Percentiles rank a stretch among this genome's conserved stretches.
These are phyloP conservation scores for Jaapia argillacea DNA, from an alignment of 768 basidiomycete species.

Conservation along the genomic window DNA sequence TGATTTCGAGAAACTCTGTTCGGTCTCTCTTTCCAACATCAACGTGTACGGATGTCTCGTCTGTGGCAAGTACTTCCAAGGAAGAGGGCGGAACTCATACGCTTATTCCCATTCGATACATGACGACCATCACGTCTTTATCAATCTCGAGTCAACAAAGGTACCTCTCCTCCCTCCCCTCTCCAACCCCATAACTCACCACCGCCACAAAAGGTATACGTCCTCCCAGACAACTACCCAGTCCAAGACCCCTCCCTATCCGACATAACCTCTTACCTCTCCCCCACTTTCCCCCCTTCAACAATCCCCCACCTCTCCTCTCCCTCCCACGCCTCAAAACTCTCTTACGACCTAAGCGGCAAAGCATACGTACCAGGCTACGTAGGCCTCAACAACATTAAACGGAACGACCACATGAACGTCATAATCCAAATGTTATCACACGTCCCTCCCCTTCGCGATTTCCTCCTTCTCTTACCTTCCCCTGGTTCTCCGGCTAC, in stretches of 20 bases:
- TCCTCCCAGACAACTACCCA: constrained; percentile 92
- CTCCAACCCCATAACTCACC: too few relatives aligned
- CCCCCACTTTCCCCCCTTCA: constrained; percentile 70
- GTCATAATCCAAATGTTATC: constrained; percentile 91
- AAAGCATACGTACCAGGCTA: constrained; percentile 87
- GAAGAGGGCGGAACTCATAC: constrained; percentile 85
- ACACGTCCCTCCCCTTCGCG: constrained; percentile 83
- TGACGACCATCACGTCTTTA: constrained; percentile 97
- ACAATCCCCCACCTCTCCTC: constrained; percentile 48
- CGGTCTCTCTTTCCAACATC: constrained; percentile 91
- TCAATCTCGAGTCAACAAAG: constrained; percentile 90
- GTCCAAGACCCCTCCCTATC: constrained; percentile 95
- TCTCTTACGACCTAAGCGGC: constrained; percentile 76
- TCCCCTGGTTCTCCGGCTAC: too few relatives aligned
- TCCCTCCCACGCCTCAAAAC: constrained; percentile 49
- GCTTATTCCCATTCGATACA: constrained; percentile 97
- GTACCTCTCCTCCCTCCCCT: constrained; percentile 34
- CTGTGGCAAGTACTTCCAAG: constrained; percentile 98
- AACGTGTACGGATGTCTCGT: constrained; percentile 97
- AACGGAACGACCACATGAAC: constrained; percentile 95
- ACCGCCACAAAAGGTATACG: constrained; percentile 70
- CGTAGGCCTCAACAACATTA: constrained; percentile 96
- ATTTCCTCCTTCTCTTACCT: constrained; percentile 73
- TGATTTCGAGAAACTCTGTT: constrained; percentile 99
- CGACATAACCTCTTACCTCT: constrained; percentile 86